phyloP scores from a whole-genome alignment of 1,284 basidiomycete species.

The Inonotus hispidus region DNA sequence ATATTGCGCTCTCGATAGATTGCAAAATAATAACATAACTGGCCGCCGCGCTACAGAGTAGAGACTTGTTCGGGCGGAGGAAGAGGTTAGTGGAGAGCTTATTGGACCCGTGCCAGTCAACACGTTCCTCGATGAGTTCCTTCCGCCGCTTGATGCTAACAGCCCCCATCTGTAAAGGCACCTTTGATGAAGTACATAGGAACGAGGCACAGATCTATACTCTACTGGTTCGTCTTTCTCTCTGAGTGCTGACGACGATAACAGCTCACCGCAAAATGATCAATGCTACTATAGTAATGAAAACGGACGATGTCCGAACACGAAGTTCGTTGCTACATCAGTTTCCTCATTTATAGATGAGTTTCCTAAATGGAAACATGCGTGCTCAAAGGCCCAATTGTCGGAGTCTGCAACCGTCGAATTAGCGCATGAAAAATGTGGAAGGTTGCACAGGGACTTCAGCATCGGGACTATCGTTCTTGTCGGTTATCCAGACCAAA shows the following conservation, averaged over 20 bases:
- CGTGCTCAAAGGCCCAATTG: no score
- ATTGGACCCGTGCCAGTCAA: conserved; percentile 1
- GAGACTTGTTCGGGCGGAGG: background rate
- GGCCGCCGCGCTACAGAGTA: no score
- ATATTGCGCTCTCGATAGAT: no score
- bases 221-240: background rate
- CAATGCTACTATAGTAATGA: background rate
- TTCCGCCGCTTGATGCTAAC: background rate
- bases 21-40: no score
- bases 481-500: no score
- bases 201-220: background rate
- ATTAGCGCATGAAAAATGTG: no score
- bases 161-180: background rate
- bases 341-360: no score
- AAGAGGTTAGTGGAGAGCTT: background rate
- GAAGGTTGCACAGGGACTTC: no score
- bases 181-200: background rate
- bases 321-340: background rate
- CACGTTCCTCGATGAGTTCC: background rate
- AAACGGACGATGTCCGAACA: background rate
- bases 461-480: no score
- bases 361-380: no score
- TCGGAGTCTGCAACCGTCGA: no score
- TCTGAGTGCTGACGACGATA: background rate
- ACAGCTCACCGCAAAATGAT: background rate